Conservation (phyloP, 345 rosid species). For the Angophora floribunda region DNA sequence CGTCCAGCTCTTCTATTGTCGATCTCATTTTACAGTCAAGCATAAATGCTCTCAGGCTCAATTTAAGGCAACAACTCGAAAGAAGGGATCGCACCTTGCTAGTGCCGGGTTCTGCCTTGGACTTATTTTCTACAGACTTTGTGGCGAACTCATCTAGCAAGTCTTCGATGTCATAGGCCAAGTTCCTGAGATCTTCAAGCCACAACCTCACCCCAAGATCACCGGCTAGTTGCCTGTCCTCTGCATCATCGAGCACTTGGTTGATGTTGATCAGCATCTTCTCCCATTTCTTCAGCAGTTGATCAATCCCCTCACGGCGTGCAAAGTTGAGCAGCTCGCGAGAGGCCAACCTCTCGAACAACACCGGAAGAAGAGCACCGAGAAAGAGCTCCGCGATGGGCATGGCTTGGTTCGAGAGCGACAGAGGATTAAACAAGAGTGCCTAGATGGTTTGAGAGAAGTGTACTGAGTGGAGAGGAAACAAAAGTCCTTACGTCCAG, state of each 20-base stretch:
- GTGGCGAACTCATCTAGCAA: background rate
- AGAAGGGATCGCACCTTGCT: background rate
- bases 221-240: background rate
- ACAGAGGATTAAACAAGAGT: background rate
- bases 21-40: background rate
- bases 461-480: background rate
- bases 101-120: background rate
- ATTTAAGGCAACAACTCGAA: background rate
- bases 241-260: background rate
- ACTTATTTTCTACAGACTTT: background rate
- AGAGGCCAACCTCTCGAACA: background rate
- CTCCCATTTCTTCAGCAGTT: conserved; percentile 5
- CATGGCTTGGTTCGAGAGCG: background rate
- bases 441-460: background rate
- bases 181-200: background rate
- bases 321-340: background rate
- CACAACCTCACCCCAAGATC: fast-evolving
- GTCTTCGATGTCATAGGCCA: background rate
- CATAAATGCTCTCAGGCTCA: background rate
- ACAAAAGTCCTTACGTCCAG: background rate
- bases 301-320: background rate
- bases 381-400: background rate
- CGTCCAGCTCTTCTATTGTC: fast-evolving
- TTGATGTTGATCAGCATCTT: background rate
- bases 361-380: background rate